phyloP scores from a whole-genome alignment of 257 asterid genomes.

The Solanum piurae region DNA sequence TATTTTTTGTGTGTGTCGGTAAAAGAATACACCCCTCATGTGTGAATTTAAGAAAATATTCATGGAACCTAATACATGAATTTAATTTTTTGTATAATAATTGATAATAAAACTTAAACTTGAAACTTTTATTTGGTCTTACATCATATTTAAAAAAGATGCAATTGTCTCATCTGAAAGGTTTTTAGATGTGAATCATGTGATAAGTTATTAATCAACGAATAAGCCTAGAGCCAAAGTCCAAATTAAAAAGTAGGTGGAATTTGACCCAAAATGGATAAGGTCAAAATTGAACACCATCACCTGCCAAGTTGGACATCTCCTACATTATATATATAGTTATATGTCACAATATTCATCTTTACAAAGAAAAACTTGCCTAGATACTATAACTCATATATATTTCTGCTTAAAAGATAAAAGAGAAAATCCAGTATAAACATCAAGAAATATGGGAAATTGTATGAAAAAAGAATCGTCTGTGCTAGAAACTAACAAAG shows the following conservation, averaged over 20 bases:
- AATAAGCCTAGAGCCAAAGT: background rate
- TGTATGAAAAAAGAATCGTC: conserved; percentile 38
- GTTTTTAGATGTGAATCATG: background rate
- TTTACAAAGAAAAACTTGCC: background rate
- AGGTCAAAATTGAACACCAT: background rate
- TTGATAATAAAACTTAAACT: background rate
- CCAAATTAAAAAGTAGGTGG: background rate
- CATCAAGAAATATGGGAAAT: conserved; percentile 35
- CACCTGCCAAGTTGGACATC: background rate
- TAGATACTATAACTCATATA: background rate
- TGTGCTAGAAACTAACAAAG: background rate
- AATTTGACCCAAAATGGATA: background rate
- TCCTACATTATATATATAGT: no score
- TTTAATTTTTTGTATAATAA: background rate
- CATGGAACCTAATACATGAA: no score
- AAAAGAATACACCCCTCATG: no score
- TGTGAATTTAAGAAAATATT: no score
- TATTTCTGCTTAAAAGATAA: background rate
- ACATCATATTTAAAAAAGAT: background rate
- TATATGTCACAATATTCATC: background rate
- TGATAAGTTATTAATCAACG: background rate
- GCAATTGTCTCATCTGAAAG: background rate
- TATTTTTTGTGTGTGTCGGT: no score
- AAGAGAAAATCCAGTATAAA: background rate
- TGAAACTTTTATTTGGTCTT: background rate